Conservation (phyloP, 768 basidiomycete species). For the Agaricus blazei region DNA sequence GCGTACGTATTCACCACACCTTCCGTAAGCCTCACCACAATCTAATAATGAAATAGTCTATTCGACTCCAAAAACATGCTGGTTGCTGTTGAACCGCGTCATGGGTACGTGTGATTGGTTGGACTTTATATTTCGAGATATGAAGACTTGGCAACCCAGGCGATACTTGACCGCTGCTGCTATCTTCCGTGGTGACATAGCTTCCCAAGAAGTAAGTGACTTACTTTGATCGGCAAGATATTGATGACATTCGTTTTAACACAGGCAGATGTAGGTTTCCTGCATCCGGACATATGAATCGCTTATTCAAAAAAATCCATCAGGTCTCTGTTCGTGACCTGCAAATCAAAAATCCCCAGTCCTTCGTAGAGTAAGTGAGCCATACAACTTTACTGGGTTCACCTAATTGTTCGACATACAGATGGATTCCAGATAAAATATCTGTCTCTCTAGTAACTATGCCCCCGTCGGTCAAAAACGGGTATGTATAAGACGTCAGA, state of each 20-base stretch:
- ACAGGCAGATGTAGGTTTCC: constrained; percentile 47
- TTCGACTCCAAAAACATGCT: constrained; percentile 80
- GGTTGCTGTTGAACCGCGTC: constrained; percentile 77
- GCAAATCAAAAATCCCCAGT: constrained; percentile 67
- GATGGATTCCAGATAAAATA: constrained; percentile 90
- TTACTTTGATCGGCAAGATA: constrained; percentile 15
- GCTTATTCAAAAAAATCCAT: constrained; percentile 11
- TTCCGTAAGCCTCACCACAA: background rate
- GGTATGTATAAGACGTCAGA: constrained; percentile 29
- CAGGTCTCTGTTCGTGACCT: constrained; percentile 70
- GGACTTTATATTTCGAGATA: constrained; percentile 4
- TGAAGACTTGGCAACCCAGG: constrained; percentile 27
- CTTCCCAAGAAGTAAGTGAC: constrained; percentile 70
- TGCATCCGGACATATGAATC: constrained; percentile 19
- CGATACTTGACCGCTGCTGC: constrained; percentile 85
- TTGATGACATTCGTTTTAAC: constrained; percentile 29
- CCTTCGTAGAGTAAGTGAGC: constrained; percentile 71
- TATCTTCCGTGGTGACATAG: constrained; percentile 80
- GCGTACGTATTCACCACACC: constrained; percentile 40
- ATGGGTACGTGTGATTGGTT: constrained; percentile 45
- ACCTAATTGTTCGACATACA: constrained; percentile 18
- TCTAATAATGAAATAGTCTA: constrained; percentile 35
- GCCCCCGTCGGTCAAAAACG: constrained; percentile 77
- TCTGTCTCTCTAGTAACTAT: constrained; percentile 80
- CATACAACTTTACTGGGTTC: background rate